These are phyloP conservation scores for Talaromyces atroroseus DNA, from an alignment of 2,329 filamentous ascomycete species.

Conservation along the genomic window DNA sequence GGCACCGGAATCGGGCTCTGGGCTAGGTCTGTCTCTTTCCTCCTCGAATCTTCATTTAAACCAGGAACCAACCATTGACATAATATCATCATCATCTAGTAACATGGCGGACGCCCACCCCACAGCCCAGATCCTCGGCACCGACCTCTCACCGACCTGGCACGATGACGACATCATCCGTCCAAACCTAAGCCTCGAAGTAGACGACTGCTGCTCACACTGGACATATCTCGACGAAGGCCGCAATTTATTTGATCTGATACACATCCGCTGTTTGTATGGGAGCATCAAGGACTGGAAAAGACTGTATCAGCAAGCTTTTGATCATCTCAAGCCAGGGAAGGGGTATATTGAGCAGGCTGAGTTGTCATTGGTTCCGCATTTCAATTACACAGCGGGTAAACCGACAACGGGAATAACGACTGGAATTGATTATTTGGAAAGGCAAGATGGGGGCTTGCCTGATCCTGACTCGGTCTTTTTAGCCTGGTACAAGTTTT, in stretches of 20 bases:
- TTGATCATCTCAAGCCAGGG: conserved; percentile 32
- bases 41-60: neutral
- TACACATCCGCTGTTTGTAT: conserved; percentile 37
- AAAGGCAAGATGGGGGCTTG: conserved; percentile 31
- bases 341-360: conserved; percentile 32
- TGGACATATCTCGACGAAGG: conserved; percentile 29
- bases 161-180: conserved; percentile 13
- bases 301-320: conserved; percentile 29
- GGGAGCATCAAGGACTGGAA: conserved; percentile 32
- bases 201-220: conserved; percentile 31
- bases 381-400: neutral
- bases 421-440: neutral
- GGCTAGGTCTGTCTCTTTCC: conserved; percentile 20
- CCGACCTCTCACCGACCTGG: conserved; percentile 33
- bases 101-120: conserved; percentile 27
- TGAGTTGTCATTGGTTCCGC: conserved; percentile 37
- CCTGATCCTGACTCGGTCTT: conserved; percentile 25
- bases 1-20: conserved; percentile 30
- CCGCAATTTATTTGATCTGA: conserved; percentile 35
- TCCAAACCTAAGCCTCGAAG: conserved; percentile 28
- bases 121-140: conserved; percentile 29
- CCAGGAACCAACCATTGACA: neutral
- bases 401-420: conserved; percentile 22
- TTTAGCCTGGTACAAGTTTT: conserved; percentile 16
- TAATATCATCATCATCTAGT: neutral